phyloP scores from a whole-genome alignment of 352 stramenopile species.

The Phytophthora litchii region DNA sequence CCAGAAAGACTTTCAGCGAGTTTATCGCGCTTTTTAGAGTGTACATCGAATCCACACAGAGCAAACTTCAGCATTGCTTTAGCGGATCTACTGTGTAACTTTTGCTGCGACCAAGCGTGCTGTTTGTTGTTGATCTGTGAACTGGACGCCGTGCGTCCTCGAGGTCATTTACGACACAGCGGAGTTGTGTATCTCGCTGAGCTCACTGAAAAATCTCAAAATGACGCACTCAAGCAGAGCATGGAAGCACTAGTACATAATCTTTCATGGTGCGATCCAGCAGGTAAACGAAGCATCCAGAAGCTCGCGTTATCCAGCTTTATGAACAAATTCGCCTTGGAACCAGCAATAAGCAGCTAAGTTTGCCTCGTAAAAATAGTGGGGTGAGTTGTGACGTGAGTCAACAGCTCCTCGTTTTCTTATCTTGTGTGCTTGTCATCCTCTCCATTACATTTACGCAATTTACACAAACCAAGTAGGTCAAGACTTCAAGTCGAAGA shows the following conservation, averaged over 20 bases:
- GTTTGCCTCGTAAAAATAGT: conserved; percentile 26
- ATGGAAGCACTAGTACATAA: conserved; percentile 76
- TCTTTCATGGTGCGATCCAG: conserved; percentile 73
- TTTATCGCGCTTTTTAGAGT: conserved; percentile 46
- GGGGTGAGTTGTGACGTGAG: neutral
- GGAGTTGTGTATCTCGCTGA: conserved; percentile 66
- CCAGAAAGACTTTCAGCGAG: conserved; percentile 35
- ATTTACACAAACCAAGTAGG: too few species aligned
- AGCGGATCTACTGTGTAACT: conserved; percentile 65
- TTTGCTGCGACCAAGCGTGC: conserved; percentile 49
- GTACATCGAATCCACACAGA: neutral
- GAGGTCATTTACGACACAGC: conserved; percentile 43
- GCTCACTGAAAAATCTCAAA: conserved; percentile 42
- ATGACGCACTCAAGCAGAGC: conserved; percentile 57
- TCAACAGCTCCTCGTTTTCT: neutral
- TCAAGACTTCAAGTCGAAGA: too few species aligned
- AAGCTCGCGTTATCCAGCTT: conserved; percentile 74
- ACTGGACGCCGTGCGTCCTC: conserved; percentile 63
- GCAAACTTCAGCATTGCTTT: conserved; percentile 45
- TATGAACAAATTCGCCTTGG: conserved; percentile 53
- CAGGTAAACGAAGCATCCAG: conserved; percentile 67
- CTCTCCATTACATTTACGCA: conserved; percentile 1
- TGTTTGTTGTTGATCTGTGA: conserved; percentile 74
- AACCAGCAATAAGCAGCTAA: conserved; percentile 49
- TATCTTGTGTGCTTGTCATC: conserved; percentile 5